Evolutionary conservation across 371 early-diverging fungal genomes (phyloP), one percentile per base, ranked within the genome.

Genomic region (Vairimorpha apis): DNA sequence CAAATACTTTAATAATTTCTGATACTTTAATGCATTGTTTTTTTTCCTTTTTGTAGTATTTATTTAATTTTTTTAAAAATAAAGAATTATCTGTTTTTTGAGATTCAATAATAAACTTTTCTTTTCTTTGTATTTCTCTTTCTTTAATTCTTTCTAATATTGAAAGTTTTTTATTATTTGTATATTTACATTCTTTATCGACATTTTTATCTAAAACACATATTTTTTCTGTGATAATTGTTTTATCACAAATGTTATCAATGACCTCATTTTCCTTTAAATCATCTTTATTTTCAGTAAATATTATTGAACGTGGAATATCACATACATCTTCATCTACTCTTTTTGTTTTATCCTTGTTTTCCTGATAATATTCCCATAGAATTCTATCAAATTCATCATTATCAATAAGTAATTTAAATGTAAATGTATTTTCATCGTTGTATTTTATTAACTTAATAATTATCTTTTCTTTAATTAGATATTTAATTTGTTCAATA

Each of bases 81-180:
- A 59, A 14, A 33, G 49, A 59, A 23, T 75, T 72, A 33, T 73
- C 76, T 47, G 76, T 77, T 45, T 80, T 67, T 47, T 76, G 74
- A 10, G 63, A 21, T 56, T 77, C 66, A 38, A 62, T 59, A 33
- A 82, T 77, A 75, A 80, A 82, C 25, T 63, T 67, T 38, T 77
- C 74, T 75, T 70, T 76, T 49, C 83, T 74, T 53, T 58, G 14
- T 60, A 41, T 43, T 67, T 80, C 83, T 70, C 70, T 82, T 55
- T 80, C 71, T 72, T 64, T 76, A 32, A 82, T 75, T 64, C 79
- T 67, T n/a, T 80, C 77, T 18, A 80, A 35, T 45, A 82, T 73
- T 14, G 67, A 75, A 18, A 23, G 79, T 41, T 53, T 27, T 53
- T 60, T 65, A 14, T 47, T 60, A n/a, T n/a, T 67, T 8, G 25